Conservation (phyloP, 2,329 filamentous ascomycete genomes). For the Calonectria naviculata region DNA sequence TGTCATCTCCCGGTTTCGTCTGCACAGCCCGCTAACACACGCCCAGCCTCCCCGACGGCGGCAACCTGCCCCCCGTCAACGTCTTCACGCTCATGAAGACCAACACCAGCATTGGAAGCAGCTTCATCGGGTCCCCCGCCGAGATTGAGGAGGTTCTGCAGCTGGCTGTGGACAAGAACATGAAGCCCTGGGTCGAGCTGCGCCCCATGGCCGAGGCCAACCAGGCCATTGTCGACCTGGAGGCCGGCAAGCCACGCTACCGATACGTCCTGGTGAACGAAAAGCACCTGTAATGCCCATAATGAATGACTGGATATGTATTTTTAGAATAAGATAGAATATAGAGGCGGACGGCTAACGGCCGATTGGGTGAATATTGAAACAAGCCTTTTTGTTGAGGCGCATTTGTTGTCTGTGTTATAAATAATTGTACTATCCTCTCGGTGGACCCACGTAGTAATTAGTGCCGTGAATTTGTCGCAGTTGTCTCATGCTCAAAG, state of each 20-base stretch:
- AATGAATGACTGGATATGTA: neutral
- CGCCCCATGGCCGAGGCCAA: constrained; percentile 67
- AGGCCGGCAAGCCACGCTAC: constrained; percentile 62
- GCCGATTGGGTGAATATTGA: neutral
- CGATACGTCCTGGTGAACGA: constrained; percentile 59
- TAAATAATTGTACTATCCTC: too few relatives aligned
- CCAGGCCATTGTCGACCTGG: constrained; percentile 64
- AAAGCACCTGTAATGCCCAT: constrained; percentile 35
- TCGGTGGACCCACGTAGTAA: too few relatives aligned
- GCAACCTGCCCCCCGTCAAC: constrained; percentile 36
- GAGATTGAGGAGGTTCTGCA: constrained; percentile 71
- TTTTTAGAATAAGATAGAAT: neutral
- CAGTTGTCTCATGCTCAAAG: too few relatives aligned
- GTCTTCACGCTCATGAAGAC: constrained; percentile 36
- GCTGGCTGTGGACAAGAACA: constrained; percentile 65
- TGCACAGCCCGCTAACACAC: constrained; percentile 59
- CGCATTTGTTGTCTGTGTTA: too few relatives aligned
- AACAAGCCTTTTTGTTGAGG: neutral
- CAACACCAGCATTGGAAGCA: constrained; percentile 56
- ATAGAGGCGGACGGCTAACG: neutral
- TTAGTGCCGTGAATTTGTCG: too few relatives aligned
- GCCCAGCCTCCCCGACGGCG: constrained; percentile 38
- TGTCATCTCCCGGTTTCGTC: constrained; percentile 19
- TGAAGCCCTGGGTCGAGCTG: constrained; percentile 68
- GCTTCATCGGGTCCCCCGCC: constrained; percentile 58